Evolutionary conservation across 2,329 filamentous ascomycete genomes (phyloP).

Genomic region (Fusarium pseudocircinatum): DNA sequence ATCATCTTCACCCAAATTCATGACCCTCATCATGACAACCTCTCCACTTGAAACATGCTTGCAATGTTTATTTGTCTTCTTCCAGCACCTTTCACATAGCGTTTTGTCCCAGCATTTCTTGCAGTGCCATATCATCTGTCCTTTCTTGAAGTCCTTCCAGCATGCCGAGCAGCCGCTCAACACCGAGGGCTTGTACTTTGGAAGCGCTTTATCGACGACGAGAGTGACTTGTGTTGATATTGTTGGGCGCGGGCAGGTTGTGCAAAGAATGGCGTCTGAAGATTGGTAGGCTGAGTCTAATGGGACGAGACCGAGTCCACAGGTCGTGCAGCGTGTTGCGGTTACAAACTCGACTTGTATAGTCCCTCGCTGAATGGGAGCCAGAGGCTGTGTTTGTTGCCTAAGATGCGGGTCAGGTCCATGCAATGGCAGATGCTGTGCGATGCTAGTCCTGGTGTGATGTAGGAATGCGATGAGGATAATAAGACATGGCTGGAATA

Average conservation of each 20-base stretch:
- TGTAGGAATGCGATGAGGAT: not conserved
- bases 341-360: not conserved
- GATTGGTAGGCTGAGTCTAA: not conserved
- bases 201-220: not conserved
- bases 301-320: not conserved
- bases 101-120: not conserved
- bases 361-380: rapidly evolving
- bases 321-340: not conserved
- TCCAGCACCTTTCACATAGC: not conserved
- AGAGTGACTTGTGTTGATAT: no score
- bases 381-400: not conserved
- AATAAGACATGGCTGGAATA: not conserved
- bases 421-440: not conserved
- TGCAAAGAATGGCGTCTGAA: not conserved
- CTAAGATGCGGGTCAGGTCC: not conserved
- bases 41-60: not conserved
- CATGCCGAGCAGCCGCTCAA: not conserved
- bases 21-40: not conserved
- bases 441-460: not conserved
- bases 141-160: not conserved
- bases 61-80: rapidly evolving
- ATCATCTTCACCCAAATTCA: no score
- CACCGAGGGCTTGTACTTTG: not conserved
- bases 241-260: no score
- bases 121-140: not conserved